Percentiles rank a stretch among this genome's conserved stretches.
phyloP scores from a whole-genome alignment of 495 filamentous ascomycete species.

The Physcia stellaris region DNA sequence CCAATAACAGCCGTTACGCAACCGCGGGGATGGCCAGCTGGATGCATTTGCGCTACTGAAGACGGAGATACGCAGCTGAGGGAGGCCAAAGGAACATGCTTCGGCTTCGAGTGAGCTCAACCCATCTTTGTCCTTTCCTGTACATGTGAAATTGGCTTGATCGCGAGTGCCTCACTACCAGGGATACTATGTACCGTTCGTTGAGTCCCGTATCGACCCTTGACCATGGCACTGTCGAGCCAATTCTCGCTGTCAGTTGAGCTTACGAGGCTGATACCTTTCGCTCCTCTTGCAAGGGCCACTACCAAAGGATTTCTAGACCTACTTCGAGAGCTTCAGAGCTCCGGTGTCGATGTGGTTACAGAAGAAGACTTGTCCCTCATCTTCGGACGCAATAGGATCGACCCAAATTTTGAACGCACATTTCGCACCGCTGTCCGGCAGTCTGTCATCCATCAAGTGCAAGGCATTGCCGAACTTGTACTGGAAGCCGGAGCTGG shows the following conservation, averaged over 20 bases:
- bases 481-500: constrained; percentile 11
- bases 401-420: constrained; percentile 6
- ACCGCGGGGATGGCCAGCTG: too few relatives aligned
- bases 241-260: constrained; percentile 4
- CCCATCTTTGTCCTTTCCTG: too few relatives aligned
- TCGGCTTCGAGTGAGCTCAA: too few relatives aligned
- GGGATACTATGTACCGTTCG: too few relatives aligned
- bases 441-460: constrained; percentile 6
- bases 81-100: too few relatives aligned
- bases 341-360: constrained; percentile 9
- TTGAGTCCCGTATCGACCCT: neutral
- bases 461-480: constrained; percentile 7
- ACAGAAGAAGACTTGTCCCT: constrained; percentile 8
- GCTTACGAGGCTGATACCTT: constrained; percentile 4
- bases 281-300: neutral
- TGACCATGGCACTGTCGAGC: neutral
- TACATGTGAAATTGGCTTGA: too few relatives aligned
- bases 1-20: too few relatives aligned
- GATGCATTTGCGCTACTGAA: too few relatives aligned
- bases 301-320: neutral
- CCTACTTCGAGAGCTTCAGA: constrained; percentile 1
- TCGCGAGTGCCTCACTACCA: too few relatives aligned
- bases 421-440: constrained; percentile 9
- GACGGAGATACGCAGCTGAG: too few relatives aligned
- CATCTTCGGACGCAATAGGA: constrained; percentile 8